These are phyloP conservation scores for Scedosporium dehoogii DNA, from an alignment of 2,329 filamentous ascomycete species.

Conservation along the genomic window DNA sequence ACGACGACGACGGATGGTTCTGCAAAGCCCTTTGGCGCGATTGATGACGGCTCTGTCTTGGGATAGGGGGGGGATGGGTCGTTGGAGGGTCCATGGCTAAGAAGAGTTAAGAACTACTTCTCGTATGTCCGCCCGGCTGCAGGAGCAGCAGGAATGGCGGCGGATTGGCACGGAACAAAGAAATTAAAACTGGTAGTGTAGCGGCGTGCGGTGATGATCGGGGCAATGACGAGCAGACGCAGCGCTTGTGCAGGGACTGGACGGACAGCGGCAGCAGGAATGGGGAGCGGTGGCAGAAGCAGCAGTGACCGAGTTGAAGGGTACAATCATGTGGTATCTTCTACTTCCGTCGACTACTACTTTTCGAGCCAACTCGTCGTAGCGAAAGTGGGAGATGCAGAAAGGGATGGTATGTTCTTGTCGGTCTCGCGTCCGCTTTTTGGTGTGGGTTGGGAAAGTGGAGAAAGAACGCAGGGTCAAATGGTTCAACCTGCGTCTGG, in stretches of 20 bases:
- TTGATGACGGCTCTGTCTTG: constrained; percentile 11
- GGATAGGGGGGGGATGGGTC: constrained; percentile 11
- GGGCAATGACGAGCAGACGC: background rate
- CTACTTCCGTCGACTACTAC: background rate
- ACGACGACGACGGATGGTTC: constrained; percentile 3
- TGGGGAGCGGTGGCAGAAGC: background rate
- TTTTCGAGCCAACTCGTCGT: background rate
- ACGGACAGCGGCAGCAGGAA: background rate
- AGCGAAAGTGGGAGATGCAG: background rate
- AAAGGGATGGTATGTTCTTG: background rate
- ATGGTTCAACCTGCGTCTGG: background rate
- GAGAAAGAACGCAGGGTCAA: constrained; percentile 1
- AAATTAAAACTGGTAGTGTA: constrained; percentile 1
- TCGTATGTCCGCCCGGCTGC: background rate
- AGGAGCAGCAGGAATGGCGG: background rate
- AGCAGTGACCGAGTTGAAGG: background rate
- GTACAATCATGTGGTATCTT: background rate
- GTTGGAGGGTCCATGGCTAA: constrained; percentile 9
- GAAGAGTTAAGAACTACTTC: background rate
- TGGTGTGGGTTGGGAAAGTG: background rate
- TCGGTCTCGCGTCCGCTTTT: background rate
- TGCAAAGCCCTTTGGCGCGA: constrained; percentile 12
- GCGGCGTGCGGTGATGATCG: background rate
- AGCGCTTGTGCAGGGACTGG: background rate
- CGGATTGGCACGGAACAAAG: background rate